phyloP scores from a whole-genome alignment of 768 basidiomycete species.

The Leccinum rimulosum region DNA sequence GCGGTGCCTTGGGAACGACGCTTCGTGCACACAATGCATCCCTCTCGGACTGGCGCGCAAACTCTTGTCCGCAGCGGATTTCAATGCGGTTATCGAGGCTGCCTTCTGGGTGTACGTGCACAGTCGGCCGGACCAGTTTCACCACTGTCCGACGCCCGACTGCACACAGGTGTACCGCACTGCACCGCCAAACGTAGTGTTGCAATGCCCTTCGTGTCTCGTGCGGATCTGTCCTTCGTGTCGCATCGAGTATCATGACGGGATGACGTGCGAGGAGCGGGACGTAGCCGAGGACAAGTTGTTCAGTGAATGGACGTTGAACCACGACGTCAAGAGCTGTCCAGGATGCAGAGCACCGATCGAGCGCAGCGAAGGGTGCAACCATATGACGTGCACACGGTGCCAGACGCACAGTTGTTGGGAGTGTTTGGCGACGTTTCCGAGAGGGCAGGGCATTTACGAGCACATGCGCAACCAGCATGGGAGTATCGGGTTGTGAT shows the following conservation, averaged over 20 bases:
- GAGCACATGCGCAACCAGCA: slow-evolving; percentile 70
- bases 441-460: slow-evolving; percentile 68
- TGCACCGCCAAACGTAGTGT: slow-evolving; percentile 43
- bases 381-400: slow-evolving; percentile 76
- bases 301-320: slow-evolving; percentile 62
- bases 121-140: slow-evolving; percentile 57
- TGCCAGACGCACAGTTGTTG: slow-evolving; percentile 82
- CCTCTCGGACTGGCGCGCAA: slow-evolving; percentile 50
- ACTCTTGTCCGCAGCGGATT: slow-evolving; percentile 50
- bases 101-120: slow-evolving; percentile 64
- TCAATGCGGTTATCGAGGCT: slow-evolving; percentile 53
- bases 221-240: slow-evolving; percentile 67
- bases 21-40: slow-evolving; percentile 54
- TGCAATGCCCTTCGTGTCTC: slow-evolving; percentile 73
- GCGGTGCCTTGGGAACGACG: slow-evolving; percentile 66
- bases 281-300: slow-evolving; percentile 49
- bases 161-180: slow-evolving; percentile 72
- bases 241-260: slow-evolving; percentile 60
- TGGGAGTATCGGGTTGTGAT: slow-evolving; percentile 55
- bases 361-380: slow-evolving; percentile 73
- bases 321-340: slow-evolving; percentile 70
- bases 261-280: slow-evolving; percentile 59
- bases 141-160: slow-evolving; percentile 78
- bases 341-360: slow-evolving; percentile 70
- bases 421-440: slow-evolving; percentile 74